A percentile compares a stretch with the other conserved stretches of the same genome.
These are phyloP conservation scores for Lophiotrema nucula DNA, from an alignment of 495 filamentous ascomycete species.

Conservation along the genomic window DNA sequence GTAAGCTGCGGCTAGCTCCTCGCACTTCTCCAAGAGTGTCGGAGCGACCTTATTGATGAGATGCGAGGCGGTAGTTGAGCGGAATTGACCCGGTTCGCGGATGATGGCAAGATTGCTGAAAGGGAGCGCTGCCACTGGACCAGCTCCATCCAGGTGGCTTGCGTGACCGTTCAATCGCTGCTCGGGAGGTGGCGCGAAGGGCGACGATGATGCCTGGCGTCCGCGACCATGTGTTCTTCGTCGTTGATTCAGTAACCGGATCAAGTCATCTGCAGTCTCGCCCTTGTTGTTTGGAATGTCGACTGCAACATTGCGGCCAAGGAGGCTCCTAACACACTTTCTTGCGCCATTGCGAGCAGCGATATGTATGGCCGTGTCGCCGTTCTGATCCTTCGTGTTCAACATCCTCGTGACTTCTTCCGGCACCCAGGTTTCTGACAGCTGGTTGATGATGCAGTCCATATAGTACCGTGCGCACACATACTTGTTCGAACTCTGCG, in stretches of 20 bases:
- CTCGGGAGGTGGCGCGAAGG: slow-evolving; percentile 54
- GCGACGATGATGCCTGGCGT: slow-evolving; percentile 59
- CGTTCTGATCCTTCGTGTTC: slow-evolving; percentile 73
- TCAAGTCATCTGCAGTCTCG: slow-evolving; percentile 73
- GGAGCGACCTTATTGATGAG: slow-evolving; percentile 58
- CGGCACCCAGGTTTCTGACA: slow-evolving; percentile 64
- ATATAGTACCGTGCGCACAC: slow-evolving; percentile 87
- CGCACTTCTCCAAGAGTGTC: slow-evolving; percentile 55
- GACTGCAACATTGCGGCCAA: slow-evolving; percentile 68
- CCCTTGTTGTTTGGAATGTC: slow-evolving; percentile 78
- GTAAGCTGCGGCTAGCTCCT: slow-evolving; percentile 56
- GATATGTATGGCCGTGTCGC: slow-evolving; percentile 86
- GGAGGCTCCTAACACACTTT: slow-evolving; percentile 69
- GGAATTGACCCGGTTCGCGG: slow-evolving; percentile 44
- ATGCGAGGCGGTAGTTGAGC: slow-evolving; percentile 59
- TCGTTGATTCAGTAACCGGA: slow-evolving; percentile 54
- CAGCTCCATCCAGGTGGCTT: not conserved
- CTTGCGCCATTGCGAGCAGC: slow-evolving; percentile 74
- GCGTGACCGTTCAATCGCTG: slow-evolving; percentile 32
- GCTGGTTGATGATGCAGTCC: slow-evolving; percentile 81
- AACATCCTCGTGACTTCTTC: slow-evolving; percentile 68
- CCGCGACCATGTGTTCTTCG: slow-evolving; percentile 44
- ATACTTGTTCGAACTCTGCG: slow-evolving; percentile 72
- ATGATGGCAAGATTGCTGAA: slow-evolving; percentile 21
- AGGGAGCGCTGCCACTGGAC: slow-evolving; percentile 9